Evolutionary conservation across 257 asterid genomes (phyloP).

Genomic region (Solanum clarkiae): DNA sequence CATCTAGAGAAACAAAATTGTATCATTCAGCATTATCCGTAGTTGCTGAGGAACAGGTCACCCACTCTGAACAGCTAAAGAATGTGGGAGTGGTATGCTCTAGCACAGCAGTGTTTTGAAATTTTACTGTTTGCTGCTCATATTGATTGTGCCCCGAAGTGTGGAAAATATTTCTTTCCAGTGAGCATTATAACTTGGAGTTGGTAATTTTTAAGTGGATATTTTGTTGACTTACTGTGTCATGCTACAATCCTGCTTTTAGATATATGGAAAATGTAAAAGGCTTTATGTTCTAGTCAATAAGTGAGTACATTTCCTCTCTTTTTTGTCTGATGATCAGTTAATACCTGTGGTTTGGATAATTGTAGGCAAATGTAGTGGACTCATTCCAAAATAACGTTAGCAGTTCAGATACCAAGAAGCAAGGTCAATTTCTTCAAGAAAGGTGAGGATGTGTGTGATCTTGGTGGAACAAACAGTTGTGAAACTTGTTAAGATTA

Average conservation of each 20-base stretch:
- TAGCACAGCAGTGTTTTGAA: not conserved
- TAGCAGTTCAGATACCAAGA: constrained; percentile 7
- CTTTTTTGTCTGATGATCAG: not conserved
- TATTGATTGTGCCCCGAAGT: not conserved
- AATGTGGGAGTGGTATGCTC: constrained; percentile 10
- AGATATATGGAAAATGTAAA: not conserved
- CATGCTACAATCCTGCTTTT: not conserved
- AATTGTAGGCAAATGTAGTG: constrained; percentile 17
- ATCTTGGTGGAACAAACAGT: not conserved
- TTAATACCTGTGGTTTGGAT: not conserved
- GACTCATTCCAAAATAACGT: constrained; percentile 1
- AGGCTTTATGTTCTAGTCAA: not conserved
- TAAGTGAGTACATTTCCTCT: not conserved
- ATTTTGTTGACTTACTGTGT: not conserved
- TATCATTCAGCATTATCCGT: constrained; percentile 9
- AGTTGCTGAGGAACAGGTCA: constrained; percentile 7
- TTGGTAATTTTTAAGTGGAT: not conserved
- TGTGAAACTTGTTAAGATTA: not conserved
- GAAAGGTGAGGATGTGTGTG: constrained; percentile 16
- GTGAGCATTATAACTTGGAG: not conserved
- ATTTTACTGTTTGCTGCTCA: not conserved
- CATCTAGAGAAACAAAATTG: constrained; percentile 2
- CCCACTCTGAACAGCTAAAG: constrained; percentile 11
- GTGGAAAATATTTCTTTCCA: not conserved
- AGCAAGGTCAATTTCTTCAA: constrained; percentile 4